Evolutionary conservation across 805 yeast genomes (phyloP).

Genomic region (Candida ovalis): DNA sequence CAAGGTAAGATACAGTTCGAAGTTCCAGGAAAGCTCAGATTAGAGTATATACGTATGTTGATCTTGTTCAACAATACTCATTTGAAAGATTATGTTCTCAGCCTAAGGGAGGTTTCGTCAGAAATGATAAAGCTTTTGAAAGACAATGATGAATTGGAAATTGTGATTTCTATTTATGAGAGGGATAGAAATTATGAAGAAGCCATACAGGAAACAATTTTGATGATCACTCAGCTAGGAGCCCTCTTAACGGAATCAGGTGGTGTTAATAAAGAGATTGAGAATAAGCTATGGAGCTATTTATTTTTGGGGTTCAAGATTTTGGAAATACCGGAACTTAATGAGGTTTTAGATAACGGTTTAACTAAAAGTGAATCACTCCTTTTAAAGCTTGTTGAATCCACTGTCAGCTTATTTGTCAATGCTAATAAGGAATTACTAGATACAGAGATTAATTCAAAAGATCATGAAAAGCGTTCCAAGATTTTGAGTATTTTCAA

Average conservation of each 20-base stretch:
- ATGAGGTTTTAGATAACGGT: constrained; percentile 13
- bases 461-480: background rate
- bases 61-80: constrained; percentile 18
- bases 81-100: constrained; percentile 17
- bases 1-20: constrained; percentile 8
- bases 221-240: constrained; percentile 10
- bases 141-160: constrained; percentile 25
- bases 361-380: constrained; percentile 33
- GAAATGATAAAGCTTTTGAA: constrained; percentile 22
- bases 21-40: constrained; percentile 12
- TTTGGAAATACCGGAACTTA: constrained; percentile 24
- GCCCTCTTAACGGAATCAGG: constrained; percentile 19
- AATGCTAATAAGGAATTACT: constrained; percentile 19
- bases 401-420: constrained; percentile 34
- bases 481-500: constrained; percentile 32
- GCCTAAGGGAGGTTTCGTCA: constrained; percentile 12
- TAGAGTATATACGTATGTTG: constrained; percentile 27
- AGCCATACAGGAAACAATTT: constrained; percentile 34
- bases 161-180: constrained; percentile 32
- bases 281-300: constrained; percentile 33
- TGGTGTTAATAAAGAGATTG: constrained; percentile 16
- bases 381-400: constrained; percentile 38
- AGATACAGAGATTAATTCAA: constrained; percentile 1
- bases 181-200: constrained; percentile 62
- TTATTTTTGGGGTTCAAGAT: constrained; percentile 32